Conservation (phyloP, 2,329 filamentous ascomycete genomes). For the Fusarium papillatum region DNA sequence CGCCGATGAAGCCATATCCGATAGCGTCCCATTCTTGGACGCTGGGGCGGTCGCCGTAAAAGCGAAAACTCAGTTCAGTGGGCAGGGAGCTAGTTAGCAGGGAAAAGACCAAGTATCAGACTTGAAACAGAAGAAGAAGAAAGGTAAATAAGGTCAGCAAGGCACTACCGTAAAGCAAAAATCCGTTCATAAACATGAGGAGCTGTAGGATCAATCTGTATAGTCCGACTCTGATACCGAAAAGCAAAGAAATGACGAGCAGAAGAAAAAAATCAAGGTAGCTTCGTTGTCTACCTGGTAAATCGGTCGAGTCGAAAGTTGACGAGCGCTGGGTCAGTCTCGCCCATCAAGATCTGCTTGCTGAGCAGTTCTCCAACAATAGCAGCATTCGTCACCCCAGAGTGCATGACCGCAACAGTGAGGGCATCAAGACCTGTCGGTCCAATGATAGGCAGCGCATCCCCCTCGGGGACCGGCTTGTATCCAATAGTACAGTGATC, state of each 20-base stretch:
- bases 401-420: conserved; percentile 33
- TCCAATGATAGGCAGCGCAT: conserved; percentile 30
- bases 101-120: not conserved
- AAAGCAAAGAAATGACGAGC: not conserved
- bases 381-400: conserved; percentile 32
- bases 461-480: conserved; percentile 19
- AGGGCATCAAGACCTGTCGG: conserved; percentile 15
- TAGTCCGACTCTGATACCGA: not conserved
- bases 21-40: not conserved
- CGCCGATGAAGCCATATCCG: not conserved
- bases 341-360: conserved; percentile 1
- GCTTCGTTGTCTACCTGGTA: not conserved
- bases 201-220: not conserved
- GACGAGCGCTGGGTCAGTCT: not conserved
- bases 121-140: not conserved
- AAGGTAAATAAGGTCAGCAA: not conserved
- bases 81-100: not conserved
- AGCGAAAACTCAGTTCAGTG: not conserved
- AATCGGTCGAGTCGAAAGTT: not conserved
- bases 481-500: conserved; percentile 22
- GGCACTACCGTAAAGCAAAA: not conserved
- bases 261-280: not conserved
- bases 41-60: not conserved
- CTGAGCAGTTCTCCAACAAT: conserved; percentile 31
- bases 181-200: not conserved